Base-by-base conservation (phyloP, 2,329 filamentous ascomycete species). In the Aspergillus bombycis region DNA sequence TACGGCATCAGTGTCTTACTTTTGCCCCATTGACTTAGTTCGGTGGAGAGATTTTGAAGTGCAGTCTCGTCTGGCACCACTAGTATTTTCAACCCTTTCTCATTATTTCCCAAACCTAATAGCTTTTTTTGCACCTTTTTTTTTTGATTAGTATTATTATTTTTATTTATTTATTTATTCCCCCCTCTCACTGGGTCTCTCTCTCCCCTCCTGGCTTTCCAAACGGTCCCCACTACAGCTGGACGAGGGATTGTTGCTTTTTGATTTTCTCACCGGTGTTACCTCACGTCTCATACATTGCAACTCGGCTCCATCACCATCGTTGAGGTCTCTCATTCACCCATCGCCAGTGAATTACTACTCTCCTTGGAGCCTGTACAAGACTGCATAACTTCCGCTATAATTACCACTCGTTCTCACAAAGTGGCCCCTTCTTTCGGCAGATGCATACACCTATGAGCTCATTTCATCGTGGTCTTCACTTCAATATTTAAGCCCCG, bases 261-360 rank as follows among this genome's bases (percentile, higher is more conserved):
- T 21, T 58, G 45, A 36, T 41, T 45, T 58, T 65, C 56, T 58
- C 52, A 28, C 53, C 61, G 57, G 70, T 68, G 66, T 63, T 64
- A 72, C 70, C 67, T 68, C 63, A 61, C 60, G 58, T 63, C 58
- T 67, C 61, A 66, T 66, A 62, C 67, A 65, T 63, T 41, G 62
- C 65, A 62, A 66, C 68, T 66, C 59, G 61, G 58, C 60, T 65
- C 66, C 64, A 65, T 67, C 61, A 46, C 58, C 36, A 23, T 45
- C 26, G 57, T 30, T 55, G 10, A 16, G 30, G 23, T 38, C 23
- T 34, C 28, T 19, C 32, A 53, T 34, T 46, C 50, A 50, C 36
- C 5, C 52, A 30, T 45, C 53, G 21, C 32, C 32, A 46, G 30
- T 55, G 57, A 41, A 50, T 62, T 54, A 19, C 58, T 52, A 16